These are phyloP conservation scores for Umbelopsis vinacea DNA, from an alignment of 192 early-diverging fungal species.

Conservation along the genomic window DNA sequence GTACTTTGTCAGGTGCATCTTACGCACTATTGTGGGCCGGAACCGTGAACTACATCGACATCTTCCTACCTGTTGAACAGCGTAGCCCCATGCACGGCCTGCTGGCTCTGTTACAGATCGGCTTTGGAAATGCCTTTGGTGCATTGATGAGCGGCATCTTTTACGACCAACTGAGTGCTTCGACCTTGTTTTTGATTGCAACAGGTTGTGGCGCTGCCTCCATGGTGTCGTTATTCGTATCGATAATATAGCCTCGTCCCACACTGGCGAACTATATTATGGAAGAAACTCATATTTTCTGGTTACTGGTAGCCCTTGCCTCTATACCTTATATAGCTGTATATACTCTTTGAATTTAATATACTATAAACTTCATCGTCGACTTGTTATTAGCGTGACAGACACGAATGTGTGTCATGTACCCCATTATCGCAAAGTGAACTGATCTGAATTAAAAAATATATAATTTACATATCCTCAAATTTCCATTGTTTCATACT, in stretches of 20 bases:
- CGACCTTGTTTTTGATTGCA: constrained; percentile 4
- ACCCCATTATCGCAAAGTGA: no score
- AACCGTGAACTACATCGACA: constrained; percentile 1
- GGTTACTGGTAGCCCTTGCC: no score
- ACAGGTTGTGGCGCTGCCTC: neutral
- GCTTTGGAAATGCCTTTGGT: neutral
- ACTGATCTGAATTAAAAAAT: no score
- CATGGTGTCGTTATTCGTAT: neutral
- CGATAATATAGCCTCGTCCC: neutral
- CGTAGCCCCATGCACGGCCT: constrained; percentile 5
- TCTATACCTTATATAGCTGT: no score
- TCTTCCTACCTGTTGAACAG: constrained; percentile 1
- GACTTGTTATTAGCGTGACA: no score
- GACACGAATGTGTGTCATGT: no score
- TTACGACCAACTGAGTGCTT: neutral
- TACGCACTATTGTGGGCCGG: constrained; percentile 2
- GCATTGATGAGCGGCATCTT: neutral
- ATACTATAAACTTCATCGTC: no score
- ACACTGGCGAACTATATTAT: no score
- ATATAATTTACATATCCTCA: no score
- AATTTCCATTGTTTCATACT: no score
- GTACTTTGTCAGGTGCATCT: neutral
- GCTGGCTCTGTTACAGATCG: neutral
- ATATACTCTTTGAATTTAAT: no score
- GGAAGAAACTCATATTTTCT: no score